phyloP scores from a whole-genome alignment of 1,139 yeast species.

The Candida sanyaensis region DNA sequence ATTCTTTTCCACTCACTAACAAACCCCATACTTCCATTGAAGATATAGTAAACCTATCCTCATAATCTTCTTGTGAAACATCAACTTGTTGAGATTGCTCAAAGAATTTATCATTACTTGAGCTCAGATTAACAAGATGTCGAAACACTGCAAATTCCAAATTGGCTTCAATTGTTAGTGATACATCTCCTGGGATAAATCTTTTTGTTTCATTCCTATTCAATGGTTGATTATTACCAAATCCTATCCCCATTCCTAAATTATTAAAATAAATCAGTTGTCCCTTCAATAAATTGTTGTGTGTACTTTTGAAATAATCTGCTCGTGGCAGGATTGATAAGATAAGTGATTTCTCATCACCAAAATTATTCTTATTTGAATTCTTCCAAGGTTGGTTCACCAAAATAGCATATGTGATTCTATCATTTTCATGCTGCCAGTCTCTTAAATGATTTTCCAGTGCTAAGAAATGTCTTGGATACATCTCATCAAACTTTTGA shows the following conservation, averaged over 20 bases:
- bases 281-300: constrained; percentile 29
- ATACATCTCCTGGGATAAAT: constrained; percentile 65
- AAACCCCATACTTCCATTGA: constrained; percentile 92
- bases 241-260: constrained; percentile 75
- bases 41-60: constrained; percentile 68
- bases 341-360: constrained; percentile 54
- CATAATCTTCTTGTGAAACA: constrained; percentile 46
- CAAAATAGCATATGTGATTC: constrained; percentile 60
- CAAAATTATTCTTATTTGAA: constrained; percentile 74
- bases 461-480: constrained; percentile 48
- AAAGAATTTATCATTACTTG: constrained; percentile 29
- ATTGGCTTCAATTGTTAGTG: constrained; percentile 74
- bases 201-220: constrained; percentile 44
- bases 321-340: constrained; percentile 69
- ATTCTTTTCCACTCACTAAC: constrained; percentile 73
- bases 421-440: constrained; percentile 43
- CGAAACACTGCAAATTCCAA: constrained; percentile 83
- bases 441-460: constrained; percentile 27
- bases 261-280: constrained; percentile 63
- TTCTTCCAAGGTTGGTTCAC: constrained; percentile 74
- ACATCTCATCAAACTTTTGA: constrained; percentile 50
- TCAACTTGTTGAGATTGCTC: constrained; percentile 24
- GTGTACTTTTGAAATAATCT: constrained; percentile 49
- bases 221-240: constrained; percentile 69
- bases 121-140: constrained; percentile 46